phyloP scores from a whole-genome alignment of 768 basidiomycete species.

The Collybiopsis confluens region DNA sequence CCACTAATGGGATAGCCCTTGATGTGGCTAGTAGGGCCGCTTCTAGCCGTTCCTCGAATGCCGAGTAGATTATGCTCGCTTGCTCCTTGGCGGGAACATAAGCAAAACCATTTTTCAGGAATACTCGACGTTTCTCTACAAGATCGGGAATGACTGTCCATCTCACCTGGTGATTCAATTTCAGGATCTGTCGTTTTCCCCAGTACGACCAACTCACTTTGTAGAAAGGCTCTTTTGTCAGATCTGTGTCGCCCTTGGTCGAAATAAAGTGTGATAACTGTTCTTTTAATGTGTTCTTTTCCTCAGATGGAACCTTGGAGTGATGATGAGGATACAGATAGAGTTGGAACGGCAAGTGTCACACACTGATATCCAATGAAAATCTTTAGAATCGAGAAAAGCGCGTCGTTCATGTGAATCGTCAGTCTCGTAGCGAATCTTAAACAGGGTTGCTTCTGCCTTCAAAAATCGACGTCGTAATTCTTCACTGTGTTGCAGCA shows the following conservation, averaged over 20 bases:
- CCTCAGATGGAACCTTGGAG: conserved; percentile 51
- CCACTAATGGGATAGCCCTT: conserved; percentile 81
- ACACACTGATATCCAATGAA: conserved; percentile 61
- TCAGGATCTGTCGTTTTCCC: background rate
- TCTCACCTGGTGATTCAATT: conserved; percentile 61
- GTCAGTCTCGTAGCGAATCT: conserved; percentile 71
- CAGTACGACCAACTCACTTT: conserved; percentile 47
- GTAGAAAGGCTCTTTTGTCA: conserved; percentile 60
- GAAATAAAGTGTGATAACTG: conserved; percentile 50
- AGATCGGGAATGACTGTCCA: conserved; percentile 96
- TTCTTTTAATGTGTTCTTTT: conserved; percentile 42
- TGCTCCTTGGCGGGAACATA: conserved; percentile 78
- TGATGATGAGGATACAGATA: conserved; percentile 5
- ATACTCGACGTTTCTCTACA: conserved; percentile 75
- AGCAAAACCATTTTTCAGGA: conserved; percentile 79
- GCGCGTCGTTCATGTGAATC: conserved; percentile 43
- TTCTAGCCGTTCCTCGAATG: conserved; percentile 71
- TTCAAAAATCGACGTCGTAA: conserved; percentile 84
- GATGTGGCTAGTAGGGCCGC: conserved; percentile 79
- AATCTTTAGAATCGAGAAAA: conserved; percentile 65
- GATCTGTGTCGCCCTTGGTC: conserved; percentile 32
- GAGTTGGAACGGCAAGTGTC: background rate
- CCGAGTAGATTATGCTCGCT: conserved; percentile 83
- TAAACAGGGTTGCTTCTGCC: conserved; percentile 83
- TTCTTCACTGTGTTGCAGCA: conserved; percentile 63